phyloP scores from a whole-genome alignment of 768 basidiomycete species.

The Russula abietina region DNA sequence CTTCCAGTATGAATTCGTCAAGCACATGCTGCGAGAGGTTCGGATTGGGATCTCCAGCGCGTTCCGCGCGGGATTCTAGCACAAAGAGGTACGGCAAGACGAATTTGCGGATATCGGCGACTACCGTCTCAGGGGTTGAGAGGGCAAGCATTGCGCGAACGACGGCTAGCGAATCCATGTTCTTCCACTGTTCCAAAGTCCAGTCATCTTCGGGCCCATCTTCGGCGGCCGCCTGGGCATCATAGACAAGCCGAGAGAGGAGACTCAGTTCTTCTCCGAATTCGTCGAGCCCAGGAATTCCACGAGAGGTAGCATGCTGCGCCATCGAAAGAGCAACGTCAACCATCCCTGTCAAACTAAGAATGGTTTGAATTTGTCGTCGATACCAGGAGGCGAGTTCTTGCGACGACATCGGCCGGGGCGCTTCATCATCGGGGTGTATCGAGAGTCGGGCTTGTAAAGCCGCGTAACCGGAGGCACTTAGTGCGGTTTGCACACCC shows the following conservation, averaged over 20 bases:
- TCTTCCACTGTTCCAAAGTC: conserved; percentile 69
- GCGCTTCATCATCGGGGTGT: conserved; percentile 10
- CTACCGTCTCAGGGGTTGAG: conserved; percentile 61
- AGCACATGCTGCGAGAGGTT: conserved; percentile 57
- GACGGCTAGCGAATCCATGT: conserved; percentile 57
- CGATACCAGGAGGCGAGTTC: conserved; percentile 74
- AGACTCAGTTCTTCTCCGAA: conserved; percentile 90
- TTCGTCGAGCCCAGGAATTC: conserved; percentile 71
- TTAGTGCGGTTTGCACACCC: conserved; percentile 40
- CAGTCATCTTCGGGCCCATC: conserved; percentile 52
- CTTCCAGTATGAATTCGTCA: conserved; percentile 63
- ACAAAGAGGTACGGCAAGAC: conserved; percentile 93
- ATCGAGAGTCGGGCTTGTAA: neutral
- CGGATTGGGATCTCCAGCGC: conserved; percentile 65
- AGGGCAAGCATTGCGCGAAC: conserved; percentile 70
- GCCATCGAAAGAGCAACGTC: conserved; percentile 72
- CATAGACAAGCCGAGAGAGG: conserved; percentile 82
- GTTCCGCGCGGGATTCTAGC: conserved; percentile 81
- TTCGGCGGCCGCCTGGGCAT: conserved; percentile 48
- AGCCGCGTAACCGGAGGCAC: conserved; percentile 26
- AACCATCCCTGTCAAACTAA: conserved; percentile 65
- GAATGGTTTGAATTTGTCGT: conserved; percentile 52
- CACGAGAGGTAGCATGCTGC: conserved; percentile 81
- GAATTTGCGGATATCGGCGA: conserved; percentile 62
- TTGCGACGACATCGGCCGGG: conserved; percentile 38